A percentile compares a stretch with the other conserved stretches of the same genome.
Evolutionary conservation across 179 eudicot genomes (phyloP).

Genomic region (Beta lomatogona): DNA sequence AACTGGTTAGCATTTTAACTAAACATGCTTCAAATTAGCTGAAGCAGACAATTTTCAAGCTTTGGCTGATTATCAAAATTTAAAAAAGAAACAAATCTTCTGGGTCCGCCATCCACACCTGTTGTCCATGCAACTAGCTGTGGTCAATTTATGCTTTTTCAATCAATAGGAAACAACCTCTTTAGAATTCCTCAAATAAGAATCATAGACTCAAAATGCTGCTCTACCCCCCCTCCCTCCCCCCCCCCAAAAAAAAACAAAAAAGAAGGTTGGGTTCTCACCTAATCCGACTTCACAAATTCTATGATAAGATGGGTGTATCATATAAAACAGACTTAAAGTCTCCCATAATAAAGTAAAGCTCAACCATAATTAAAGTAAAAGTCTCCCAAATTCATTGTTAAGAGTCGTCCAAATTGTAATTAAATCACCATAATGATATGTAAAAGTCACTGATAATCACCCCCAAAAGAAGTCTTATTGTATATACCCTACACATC

Average conservation of each 20-base stretch:
- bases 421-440: background rate
- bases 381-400: background rate
- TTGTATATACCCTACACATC: too few relatives aligned
- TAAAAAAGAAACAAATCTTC: too few relatives aligned
- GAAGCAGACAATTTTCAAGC: background rate
- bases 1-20: background rate
- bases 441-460: background rate
- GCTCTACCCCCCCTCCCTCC: background rate
- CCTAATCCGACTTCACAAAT: background rate
- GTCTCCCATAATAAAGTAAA: too few relatives aligned
- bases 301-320: background rate
- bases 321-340: too few relatives aligned
- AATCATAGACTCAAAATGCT: background rate
- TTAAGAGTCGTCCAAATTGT: background rate
- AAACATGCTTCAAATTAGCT: background rate
- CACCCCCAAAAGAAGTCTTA: too few relatives aligned
- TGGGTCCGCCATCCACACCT: too few relatives aligned
- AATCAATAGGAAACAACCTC: background rate
- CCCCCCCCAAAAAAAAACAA: background rate
- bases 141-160: background rate
- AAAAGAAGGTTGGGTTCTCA: background rate
- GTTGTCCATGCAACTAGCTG: background rate
- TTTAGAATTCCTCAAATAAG: background rate
- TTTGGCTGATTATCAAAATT: background rate
- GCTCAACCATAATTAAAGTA: background rate